These are phyloP conservation scores for Xylaria sp. DNA, from an alignment of 2,329 filamentous ascomycete species.

Conservation along the genomic window DNA sequence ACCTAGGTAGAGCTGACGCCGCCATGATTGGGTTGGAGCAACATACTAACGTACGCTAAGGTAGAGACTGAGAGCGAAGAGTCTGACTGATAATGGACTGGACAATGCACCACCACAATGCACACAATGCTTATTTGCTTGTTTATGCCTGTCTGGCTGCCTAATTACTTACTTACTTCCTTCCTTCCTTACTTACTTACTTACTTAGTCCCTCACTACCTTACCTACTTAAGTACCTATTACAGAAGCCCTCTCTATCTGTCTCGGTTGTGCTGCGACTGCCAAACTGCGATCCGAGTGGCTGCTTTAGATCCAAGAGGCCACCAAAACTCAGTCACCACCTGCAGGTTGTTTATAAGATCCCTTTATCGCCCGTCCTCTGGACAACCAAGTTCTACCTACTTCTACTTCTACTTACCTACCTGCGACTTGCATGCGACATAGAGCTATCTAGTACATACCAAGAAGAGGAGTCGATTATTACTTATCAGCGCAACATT, in stretches of 20 bases:
- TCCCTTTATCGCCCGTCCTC: neutral
- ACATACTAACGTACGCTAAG: too few species aligned
- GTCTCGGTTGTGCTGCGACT: neutral
- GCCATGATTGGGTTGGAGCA: neutral
- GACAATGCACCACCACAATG: too few species aligned
- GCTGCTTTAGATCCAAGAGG: neutral
- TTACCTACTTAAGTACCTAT: too few species aligned
- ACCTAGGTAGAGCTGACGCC: neutral
- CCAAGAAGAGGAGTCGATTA: too few species aligned
- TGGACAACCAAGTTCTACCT: neutral
- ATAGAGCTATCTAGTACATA: too few species aligned
- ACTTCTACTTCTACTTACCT: neutral
- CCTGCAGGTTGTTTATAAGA: constrained; percentile 1
- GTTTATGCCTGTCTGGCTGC: neutral
- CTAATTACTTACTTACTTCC: too few species aligned
- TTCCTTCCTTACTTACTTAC: too few species aligned
- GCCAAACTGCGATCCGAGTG: neutral
- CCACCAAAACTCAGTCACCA: neutral
- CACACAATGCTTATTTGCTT: neutral
- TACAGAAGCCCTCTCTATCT: neutral
- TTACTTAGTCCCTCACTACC: too few species aligned
- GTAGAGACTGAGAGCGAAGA: neutral
- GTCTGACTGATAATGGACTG: too few species aligned
- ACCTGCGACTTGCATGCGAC: too few species aligned
- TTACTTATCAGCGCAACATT: too few species aligned